phyloP scores from a whole-genome alignment of 306 rosid species.

The Malus sieversii region DNA sequence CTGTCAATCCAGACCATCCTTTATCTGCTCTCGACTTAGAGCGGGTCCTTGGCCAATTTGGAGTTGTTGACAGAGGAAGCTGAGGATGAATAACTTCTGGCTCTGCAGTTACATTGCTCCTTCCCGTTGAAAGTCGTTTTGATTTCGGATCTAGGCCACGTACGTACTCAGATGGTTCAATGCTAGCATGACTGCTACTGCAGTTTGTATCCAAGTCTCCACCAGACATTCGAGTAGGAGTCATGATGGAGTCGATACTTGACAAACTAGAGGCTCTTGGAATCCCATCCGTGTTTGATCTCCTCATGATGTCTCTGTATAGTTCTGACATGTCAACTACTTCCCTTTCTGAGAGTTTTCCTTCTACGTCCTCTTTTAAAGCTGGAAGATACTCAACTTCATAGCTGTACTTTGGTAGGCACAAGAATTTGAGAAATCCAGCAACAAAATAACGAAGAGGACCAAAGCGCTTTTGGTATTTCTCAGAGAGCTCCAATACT shows the following conservation, averaged over 20 bases:
- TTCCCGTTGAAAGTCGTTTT: slow-evolving; percentile 79
- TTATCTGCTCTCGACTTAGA: slow-evolving; percentile 88
- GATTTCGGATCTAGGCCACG: slow-evolving; percentile 95
- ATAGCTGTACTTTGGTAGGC: slow-evolving; percentile 86
- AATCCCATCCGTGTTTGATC: slow-evolving; percentile 79
- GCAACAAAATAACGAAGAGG: slow-evolving; percentile 97
- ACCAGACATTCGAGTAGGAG: slow-evolving; percentile 90
- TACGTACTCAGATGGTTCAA: slow-evolving; percentile 93
- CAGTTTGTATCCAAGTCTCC: slow-evolving; percentile 72
- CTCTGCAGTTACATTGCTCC: slow-evolving; percentile 71
- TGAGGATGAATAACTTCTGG: slow-evolving; percentile 94
- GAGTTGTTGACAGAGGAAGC: slow-evolving; percentile 82
- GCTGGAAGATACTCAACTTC: slow-evolving; percentile 96
- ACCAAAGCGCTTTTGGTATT: slow-evolving; percentile 92
- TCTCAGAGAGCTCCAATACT: slow-evolving; percentile 95
- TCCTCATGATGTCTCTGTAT: slow-evolving; percentile 73
- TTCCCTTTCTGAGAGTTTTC: slow-evolving; percentile 50
- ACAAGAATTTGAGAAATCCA: slow-evolving; percentile 86
- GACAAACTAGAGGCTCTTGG: slow-evolving; percentile 98
- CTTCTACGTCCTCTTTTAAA: slow-evolving; percentile 61
- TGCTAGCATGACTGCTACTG: slow-evolving; percentile 69
- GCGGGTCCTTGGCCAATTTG: slow-evolving; percentile 98
- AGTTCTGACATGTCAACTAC: slow-evolving; percentile 83
- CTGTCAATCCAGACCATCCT: slow-evolving; percentile 85
- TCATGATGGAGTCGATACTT: slow-evolving; percentile 97